Evolutionary conservation across 2,329 filamentous ascomycete species (phyloP).

Genomic region (Penicillium crustosum): DNA sequence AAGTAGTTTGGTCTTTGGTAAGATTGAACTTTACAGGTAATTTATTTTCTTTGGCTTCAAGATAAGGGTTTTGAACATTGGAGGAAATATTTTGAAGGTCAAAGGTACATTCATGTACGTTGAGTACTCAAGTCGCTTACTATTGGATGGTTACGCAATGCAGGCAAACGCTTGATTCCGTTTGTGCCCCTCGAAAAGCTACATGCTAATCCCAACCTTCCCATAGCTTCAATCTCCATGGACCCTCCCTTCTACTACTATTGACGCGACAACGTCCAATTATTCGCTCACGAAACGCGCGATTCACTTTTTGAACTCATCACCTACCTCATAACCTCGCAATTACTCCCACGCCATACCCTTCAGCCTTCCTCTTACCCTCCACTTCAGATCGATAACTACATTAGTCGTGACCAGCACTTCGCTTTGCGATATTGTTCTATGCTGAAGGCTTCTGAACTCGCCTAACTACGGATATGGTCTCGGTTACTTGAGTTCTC

Average conservation of each 20-base stretch:
- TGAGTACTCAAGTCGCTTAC: conserved; percentile 3
- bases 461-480: neutral
- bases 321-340: neutral
- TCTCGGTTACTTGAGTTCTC: neutral
- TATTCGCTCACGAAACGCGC: neutral
- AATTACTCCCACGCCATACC: neutral
- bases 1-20: too few relatives aligned
- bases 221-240: conserved; percentile 4
- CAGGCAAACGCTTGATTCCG: neutral
- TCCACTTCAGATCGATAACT: neutral
- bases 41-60: conserved; percentile 7
- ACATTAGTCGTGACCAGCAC: neutral
- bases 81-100: neutral
- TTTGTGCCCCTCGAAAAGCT: conserved; percentile 5
- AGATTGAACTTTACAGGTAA: neutral
- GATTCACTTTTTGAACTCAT: neutral
- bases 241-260: neutral
- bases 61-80: neutral
- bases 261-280: conserved; percentile 10
- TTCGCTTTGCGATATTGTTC: neutral
- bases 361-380: neutral
- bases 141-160: conserved; percentile 15
- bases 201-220: conserved; percentile 1
- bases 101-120: conserved; percentile 3
- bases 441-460: neutral